Conservation (phyloP, 768 basidiomycete genomes). For the Neoboletus magnificus region DNA sequence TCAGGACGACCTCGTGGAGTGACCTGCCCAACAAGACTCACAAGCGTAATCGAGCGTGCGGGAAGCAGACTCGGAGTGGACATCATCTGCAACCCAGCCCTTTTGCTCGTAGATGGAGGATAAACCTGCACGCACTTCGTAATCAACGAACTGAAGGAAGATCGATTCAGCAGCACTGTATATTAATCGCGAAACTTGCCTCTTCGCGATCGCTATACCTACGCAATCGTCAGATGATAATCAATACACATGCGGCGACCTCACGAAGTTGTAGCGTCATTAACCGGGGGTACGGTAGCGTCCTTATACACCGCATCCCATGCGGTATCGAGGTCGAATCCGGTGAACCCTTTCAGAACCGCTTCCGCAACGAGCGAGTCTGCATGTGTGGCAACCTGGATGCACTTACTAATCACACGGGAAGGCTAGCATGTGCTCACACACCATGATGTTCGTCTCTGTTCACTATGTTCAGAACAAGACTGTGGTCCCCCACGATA, state of each 20-base stretch:
- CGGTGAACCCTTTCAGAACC: constrained; percentile 59
- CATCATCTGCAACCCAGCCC: constrained; percentile 77
- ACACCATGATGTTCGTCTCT: constrained; percentile 84
- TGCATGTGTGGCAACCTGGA: constrained; percentile 71
- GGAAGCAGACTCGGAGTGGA: constrained; percentile 77
- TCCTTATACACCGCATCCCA: constrained; percentile 78
- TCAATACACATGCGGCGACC: constrained; percentile 9
- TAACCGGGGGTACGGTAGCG: constrained; percentile 56
- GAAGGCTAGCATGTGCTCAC: background rate
- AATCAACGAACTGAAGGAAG: constrained; percentile 56
- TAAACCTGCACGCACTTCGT: constrained; percentile 78
- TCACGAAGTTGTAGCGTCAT: constrained; percentile 52
- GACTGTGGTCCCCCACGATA: background rate
- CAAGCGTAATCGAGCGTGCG: constrained; percentile 79
- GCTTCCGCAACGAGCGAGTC: constrained; percentile 77
- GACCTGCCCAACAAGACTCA: constrained; percentile 31
- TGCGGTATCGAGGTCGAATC: constrained; percentile 59
- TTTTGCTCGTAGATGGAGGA: constrained; percentile 61
- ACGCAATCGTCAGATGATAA: background rate
- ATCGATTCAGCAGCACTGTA: background rate
- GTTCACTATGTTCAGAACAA: background rate
- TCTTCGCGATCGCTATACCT: constrained; percentile 75
- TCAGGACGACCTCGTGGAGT: background rate
- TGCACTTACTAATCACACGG: background rate
- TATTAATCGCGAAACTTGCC: constrained; percentile 31